Evolutionary conservation across 441 rosid genomes (phyloP), one percentile per base, ranked within the genome.

Genomic region (Erodium moschatum): DNA sequence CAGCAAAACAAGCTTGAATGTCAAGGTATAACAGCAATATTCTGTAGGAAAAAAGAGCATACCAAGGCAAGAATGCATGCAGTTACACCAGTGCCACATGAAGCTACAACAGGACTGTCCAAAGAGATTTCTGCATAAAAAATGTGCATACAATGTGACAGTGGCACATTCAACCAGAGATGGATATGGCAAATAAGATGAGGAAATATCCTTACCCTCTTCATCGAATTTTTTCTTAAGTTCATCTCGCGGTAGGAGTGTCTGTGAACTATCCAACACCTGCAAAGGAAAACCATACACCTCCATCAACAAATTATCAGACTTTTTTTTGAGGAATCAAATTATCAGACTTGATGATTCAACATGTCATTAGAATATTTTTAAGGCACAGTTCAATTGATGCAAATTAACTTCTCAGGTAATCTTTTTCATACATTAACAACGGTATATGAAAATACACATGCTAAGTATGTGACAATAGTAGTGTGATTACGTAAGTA

Each of bases 71-170:
- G 35, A 61, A 24, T 24, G 65, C 65, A 61, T 6, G 65, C 65
- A 24, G 65, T 61, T 20, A 61, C 65, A 1, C 65, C 65, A 12
- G 65, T 61, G 35, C 65, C 65, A 13, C 33, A 61, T 12, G 65
- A 61, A 61, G 65, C 35, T 61, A 61, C 65, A 61, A 61, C 65
- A 24, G 65, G 65, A 61, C 65, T 20, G 13, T 61, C 65, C 65
- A 61, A 21, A 11, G 65, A 21, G 33, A 61, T 24, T 21, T 24
- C 65, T 61, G 65, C 65, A 21, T 0, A 21, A 61, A 18, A 54
- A n/a, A n/a, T 52, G 18, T 54, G 18, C 61, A 3, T 5, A 5
- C 35, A 31, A 31, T 31, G 35, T 31, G 35, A 31, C 35, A 5
- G 4, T 13, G 18, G 64, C 5, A 2, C 31, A 60, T 1, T 21